A percentile compares a stretch with the other conserved stretches of the same genome.
Evolutionary conservation across 1,284 basidiomycete genomes (phyloP).

Genomic region (Coniferiporia sulphurascens): DNA sequence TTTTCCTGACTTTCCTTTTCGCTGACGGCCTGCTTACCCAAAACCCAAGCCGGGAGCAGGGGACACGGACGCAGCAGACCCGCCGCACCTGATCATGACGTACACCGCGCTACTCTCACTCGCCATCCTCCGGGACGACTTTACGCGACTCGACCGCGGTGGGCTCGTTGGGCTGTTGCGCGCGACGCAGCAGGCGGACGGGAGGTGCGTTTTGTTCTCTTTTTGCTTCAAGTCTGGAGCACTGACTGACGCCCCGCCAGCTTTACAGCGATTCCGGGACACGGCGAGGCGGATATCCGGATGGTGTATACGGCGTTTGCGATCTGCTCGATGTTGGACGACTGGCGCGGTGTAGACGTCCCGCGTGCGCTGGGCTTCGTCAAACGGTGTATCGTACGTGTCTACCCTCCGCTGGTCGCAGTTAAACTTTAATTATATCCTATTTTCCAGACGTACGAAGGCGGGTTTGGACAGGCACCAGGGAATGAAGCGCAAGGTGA

Average conservation of each 20-base stretch:
- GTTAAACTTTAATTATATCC: too few species aligned
- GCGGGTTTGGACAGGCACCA: conserved; percentile 83
- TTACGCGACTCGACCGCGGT: conserved; percentile 57
- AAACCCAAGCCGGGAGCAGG: conserved; percentile 24
- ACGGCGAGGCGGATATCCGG: conserved; percentile 69
- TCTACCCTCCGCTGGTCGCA: neutral
- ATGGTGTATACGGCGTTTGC: conserved; percentile 89
- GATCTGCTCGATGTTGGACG: conserved; percentile 70
- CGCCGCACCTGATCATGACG: conserved; percentile 87
- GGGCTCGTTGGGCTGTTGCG: conserved; percentile 62
- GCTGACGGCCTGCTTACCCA: neutral
- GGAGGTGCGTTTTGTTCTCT: conserved; percentile 53
- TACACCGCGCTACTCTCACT: conserved; percentile 83
- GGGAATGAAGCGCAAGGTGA: conserved; percentile 81
- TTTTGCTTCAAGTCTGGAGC: too few species aligned
- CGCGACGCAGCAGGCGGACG: conserved; percentile 72
- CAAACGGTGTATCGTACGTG: conserved; percentile 60
- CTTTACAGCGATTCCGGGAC: conserved; percentile 69
- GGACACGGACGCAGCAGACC: conserved; percentile 36
- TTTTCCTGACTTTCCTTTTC: neutral
- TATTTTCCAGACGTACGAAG: conserved; percentile 78
- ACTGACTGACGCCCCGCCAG: conserved; percentile 34
- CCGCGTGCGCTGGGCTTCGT: conserved; percentile 60
- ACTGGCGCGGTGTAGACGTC: conserved; percentile 73
- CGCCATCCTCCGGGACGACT: conserved; percentile 79